Evolutionary conservation across 768 basidiomycete species (phyloP).

Genomic region (Roridomyces roridus): DNA sequence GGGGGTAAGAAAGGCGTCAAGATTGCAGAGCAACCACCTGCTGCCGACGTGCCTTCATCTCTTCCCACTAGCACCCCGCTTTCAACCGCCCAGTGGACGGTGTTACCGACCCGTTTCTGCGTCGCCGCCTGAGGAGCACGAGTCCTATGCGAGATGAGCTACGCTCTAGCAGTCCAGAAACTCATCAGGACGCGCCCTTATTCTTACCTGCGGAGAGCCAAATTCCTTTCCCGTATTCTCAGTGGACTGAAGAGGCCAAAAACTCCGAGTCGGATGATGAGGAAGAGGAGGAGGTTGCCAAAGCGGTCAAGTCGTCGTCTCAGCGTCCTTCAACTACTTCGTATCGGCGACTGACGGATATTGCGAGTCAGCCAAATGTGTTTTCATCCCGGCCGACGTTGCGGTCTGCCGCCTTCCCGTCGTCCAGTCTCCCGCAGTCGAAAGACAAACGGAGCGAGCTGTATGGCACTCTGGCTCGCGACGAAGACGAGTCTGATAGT

Average conservation of each 20-base stretch:
- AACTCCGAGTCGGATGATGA: constrained; percentile 52
- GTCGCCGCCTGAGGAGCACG: constrained; percentile 13
- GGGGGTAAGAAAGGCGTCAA: neutral
- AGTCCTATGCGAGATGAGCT: constrained; percentile 22
- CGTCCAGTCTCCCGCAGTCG: constrained; percentile 33
- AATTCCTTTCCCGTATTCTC: constrained; percentile 60
- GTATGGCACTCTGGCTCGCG: constrained; percentile 40
- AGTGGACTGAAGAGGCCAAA: constrained; percentile 39
- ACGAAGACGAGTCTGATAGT: constrained; percentile 42
- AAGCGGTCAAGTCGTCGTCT: constrained; percentile 26
- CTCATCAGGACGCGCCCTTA: constrained; percentile 36
- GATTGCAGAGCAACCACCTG: neutral
- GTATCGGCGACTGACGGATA: constrained; percentile 60
- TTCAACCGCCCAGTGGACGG: constrained; percentile 21
- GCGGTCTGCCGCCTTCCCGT: constrained; percentile 20
- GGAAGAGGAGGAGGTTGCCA: constrained; percentile 39
- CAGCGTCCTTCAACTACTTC: constrained; percentile 21
- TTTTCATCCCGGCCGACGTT: constrained; percentile 37
- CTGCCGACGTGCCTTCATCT: neutral
- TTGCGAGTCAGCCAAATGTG: constrained; percentile 48
- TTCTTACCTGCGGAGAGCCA: constrained; percentile 63
- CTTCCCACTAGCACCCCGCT: constrained; percentile 1
- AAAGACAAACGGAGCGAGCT: constrained; percentile 40
- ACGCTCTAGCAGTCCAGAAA: constrained; percentile 13
- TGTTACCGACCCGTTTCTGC: constrained; percentile 15